Base-by-base conservation (phyloP, 139 green algal species). In the Medakamo hakoo region DNA sequence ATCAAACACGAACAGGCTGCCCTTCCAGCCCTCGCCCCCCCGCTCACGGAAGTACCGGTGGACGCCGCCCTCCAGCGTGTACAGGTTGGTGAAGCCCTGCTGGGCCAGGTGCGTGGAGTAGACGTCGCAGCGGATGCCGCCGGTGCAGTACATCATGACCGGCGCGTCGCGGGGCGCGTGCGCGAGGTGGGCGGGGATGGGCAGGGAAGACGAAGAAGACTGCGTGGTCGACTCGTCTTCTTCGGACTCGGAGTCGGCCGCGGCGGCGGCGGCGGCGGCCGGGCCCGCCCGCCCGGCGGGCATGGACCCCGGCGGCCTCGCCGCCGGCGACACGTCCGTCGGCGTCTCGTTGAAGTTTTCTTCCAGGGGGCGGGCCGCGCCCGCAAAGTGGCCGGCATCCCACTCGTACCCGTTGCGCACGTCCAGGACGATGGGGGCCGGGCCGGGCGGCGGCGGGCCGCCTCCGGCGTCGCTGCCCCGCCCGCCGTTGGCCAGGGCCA, bases 131-230 rank as follows among this genome's bases (percentile, higher is more conserved):
- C 93, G 89, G 68, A 99, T 99, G 71, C 93, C 93, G 3, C 93
- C 93, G n/a, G 93, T 99, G 83, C 93, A 99, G 78, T 98, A 98
- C 88, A 98, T 98, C 85, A 95, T 87, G n/a, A 96, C 76, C 3
- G 86, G 85, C 4, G 82, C 80, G 57, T 90, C 84, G 40, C 9
- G 16, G 2, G 66, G 65, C 1, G 61, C 52, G 2, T 67, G 75
- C 62, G 75, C 49, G 30, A 96, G 74, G 20, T 68, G 62, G 3
- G 68, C 58, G 0, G 85, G 86, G 28, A 94, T 21, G n/a, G n/a
- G n/a, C n/a, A n/a, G n/a, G n/a, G n/a, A n/a, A n/a, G n/a, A n/a
- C n/a, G n/a, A n/a, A n/a, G n/a, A n/a, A n/a, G n/a, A n/a, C n/a
- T n/a, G n/a, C n/a, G n/a, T n/a, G n/a, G n/a, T n/a, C n/a, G n/a